Conservation (phyloP, 1,139 yeast species). For the Debaryomycetaceae sp. region DNA sequence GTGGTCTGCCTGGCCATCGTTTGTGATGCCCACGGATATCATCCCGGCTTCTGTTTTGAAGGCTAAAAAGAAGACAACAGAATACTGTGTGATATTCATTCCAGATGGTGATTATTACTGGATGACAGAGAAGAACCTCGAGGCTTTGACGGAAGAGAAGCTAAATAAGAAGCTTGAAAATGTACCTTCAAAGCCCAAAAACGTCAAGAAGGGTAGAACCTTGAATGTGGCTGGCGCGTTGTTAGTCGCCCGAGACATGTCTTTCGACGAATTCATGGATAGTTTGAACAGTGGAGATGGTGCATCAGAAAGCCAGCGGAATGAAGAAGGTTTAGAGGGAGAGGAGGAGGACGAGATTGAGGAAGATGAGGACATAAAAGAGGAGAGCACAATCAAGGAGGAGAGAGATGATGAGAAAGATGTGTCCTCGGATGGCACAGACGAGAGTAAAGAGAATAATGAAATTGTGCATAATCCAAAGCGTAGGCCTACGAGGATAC, state of each 20-base stretch:
- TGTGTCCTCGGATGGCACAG: constrained; percentile 1
- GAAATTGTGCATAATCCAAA: neutral
- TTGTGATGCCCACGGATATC: constrained; percentile 40
- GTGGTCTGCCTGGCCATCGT: constrained; percentile 50
- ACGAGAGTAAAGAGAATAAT: neutral
- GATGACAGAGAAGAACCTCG: constrained; percentile 41
- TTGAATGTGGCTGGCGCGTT: constrained; percentile 38
- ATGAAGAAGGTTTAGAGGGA: constrained; percentile 27
- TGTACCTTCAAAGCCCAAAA: constrained; percentile 19
- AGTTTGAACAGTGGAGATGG: constrained; percentile 21
- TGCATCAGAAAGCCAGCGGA: constrained; percentile 24
- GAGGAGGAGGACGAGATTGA: constrained; percentile 23
- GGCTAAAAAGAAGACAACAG: constrained; percentile 38
- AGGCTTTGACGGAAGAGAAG: constrained; percentile 27
- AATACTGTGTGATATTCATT: constrained; percentile 43
- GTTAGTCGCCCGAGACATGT: constrained; percentile 36
- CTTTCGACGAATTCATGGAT: constrained; percentile 38
- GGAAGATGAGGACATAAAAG: constrained; percentile 14
- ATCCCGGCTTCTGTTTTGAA: constrained; percentile 37
- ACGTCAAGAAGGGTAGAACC: constrained; percentile 23
- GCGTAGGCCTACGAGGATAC: constrained; percentile 1
- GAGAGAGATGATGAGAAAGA: neutral
- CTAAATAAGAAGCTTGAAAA: constrained; percentile 26
- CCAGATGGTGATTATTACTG: constrained; percentile 50
- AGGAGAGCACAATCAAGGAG: constrained; percentile 10